Base-by-base conservation (phyloP, 768 basidiomycete genomes). In the Cytidiella melzeri region DNA sequence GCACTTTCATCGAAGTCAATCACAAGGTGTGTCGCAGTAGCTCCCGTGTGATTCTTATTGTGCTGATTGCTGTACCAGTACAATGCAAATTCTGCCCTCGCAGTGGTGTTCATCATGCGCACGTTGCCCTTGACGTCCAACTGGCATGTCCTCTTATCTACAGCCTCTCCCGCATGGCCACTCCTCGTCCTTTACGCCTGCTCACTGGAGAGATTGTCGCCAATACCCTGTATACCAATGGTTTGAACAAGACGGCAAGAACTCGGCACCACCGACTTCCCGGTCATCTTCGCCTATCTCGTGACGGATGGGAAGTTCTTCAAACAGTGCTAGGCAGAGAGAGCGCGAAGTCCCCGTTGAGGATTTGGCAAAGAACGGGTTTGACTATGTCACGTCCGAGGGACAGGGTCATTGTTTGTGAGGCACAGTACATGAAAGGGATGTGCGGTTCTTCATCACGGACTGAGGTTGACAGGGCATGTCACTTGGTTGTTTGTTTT, bases 61-160 rank as follows among this genome's bases (percentile, higher is more conserved):
- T 24, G 11, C 38, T 18, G 11, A 23, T 39, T 24, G 24, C 4
- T n/a, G n/a, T n/a, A n/a, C 24, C 39, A 95, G 91, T 80, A 85
- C 70, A 92, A 94, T 63, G 67, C 69, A 20, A 70, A 87, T 58
- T 88, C 91, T 1, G 72, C 90, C 0, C 80, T 90, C 0, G 76
- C 77, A 0, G 75, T 81, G 1, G 79, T 98, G 4, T 75, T 94
- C 11, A 67, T 95, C 41, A 76, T 80, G 20, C 77, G 79, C 50
- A 69, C 95, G 41, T 81, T 84, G 1, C 80, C 83, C 0, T 69
- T 96, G 23, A 85, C 84, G 2, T 78, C 89, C 1, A 77, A 75
- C 38, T 68, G 74, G 28, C 70, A 77, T 36, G 78, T n/a, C n/a
- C n/a, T n/a, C n/a, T n/a, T n/a, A n/a, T n/a, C n/a, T n/a, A n/a